Evolutionary conservation across 2,329 filamentous ascomycete genomes (phyloP).

Genomic region (Harringtonia lauricola): DNA sequence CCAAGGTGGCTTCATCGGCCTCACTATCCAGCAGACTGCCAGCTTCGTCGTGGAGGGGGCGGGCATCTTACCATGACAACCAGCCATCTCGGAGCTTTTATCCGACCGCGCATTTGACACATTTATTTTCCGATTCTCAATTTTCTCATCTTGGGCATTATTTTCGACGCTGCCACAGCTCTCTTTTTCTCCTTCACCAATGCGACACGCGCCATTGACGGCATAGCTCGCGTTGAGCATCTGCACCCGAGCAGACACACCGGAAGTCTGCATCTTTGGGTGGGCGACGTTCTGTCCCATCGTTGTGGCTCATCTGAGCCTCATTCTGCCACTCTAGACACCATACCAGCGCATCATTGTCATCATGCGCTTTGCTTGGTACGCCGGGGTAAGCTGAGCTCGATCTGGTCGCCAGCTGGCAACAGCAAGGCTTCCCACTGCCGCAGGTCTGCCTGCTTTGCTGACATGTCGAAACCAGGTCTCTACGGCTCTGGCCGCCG

Average conservation of each 20-base stretch:
- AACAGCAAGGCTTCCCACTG: no score
- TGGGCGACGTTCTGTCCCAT: no score
- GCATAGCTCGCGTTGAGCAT: not conserved
- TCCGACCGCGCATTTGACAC: no score
- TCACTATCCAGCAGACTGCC: not conserved
- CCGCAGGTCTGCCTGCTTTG: no score
- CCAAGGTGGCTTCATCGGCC: slow-evolving; percentile 5
- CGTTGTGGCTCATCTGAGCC: not conserved
- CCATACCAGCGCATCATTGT: not conserved
- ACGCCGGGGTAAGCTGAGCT: slow-evolving; percentile 41
- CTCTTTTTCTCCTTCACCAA: not conserved
- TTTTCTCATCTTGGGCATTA: not conserved
- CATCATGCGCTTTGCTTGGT: slow-evolving; percentile 49
- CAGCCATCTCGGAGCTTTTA: no score
- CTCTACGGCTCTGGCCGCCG: slow-evolving; percentile 73
- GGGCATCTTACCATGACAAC: not conserved
- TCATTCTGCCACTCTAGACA: not conserved
- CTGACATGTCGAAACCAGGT: no score
- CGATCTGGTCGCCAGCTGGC: no score
- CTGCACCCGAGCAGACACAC: not conserved
- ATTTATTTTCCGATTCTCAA: not conserved
- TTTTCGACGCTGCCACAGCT: not conserved
- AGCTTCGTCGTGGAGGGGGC: not conserved
- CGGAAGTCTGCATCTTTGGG: not conserved
- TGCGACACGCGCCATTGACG: not conserved